phyloP scores from a whole-genome alignment of 2,329 filamentous ascomycete species.

The Alternaria solani region DNA sequence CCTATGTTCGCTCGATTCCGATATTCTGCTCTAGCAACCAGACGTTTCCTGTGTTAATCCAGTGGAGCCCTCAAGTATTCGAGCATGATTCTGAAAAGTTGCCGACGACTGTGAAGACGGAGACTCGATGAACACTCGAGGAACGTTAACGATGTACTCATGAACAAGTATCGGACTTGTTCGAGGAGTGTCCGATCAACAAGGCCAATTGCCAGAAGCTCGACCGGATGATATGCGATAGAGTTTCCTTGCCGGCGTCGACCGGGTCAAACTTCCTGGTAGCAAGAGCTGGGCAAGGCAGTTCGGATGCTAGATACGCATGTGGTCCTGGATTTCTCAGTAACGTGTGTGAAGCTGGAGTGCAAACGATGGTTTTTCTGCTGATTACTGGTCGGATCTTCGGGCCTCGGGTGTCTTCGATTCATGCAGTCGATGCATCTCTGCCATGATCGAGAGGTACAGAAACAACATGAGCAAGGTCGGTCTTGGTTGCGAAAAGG shows the following conservation, averaged over 20 bases:
- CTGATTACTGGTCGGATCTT: slow-evolving; percentile 5
- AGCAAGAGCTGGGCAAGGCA: neutral
- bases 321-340: slow-evolving; percentile 16
- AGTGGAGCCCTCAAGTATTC: neutral
- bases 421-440: slow-evolving; percentile 16
- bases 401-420: slow-evolving; percentile 11
- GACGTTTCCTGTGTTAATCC: neutral
- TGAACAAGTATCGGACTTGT: slow-evolving; percentile 13
- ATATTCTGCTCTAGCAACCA: neutral
- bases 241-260: neutral
- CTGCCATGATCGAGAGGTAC: slow-evolving; percentile 12
- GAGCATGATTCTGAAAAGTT: neutral
- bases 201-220: slow-evolving; percentile 4
- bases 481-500: neutral
- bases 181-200: slow-evolving; percentile 16
- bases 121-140: neutral
- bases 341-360: neutral
- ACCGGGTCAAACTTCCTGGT: neutral
- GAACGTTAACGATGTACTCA: neutral
- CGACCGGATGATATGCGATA: neutral
- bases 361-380: neutral
- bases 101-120: neutral
- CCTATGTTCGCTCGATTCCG: neutral
- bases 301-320: slow-evolving; percentile 18
- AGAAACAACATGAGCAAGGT: slow-evolving; percentile 5